Percentiles rank a stretch among this genome's conserved stretches.
Evolutionary conservation across 345 rosid species (phyloP).

Genomic region (Combretum micranthum): DNA sequence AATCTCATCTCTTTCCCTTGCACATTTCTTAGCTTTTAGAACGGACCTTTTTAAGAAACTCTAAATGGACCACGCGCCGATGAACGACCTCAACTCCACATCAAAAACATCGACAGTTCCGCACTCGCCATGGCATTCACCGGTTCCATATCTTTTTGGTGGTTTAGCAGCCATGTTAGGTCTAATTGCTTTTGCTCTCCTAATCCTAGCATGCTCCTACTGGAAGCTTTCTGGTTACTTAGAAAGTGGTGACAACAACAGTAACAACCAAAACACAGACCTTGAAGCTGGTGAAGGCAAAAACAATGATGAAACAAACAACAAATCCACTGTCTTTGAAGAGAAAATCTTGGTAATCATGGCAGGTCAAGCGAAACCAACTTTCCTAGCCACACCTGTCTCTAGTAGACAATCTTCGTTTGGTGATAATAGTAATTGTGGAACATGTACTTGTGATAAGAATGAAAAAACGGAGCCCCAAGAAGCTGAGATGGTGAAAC

Average conservation of each 20-base stretch:
- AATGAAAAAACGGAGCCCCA: conserved; percentile 20
- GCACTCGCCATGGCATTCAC: conserved; percentile 96
- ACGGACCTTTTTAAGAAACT: too few relatives aligned
- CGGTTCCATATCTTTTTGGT: conserved; percentile 89
- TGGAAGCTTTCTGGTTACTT: conserved; percentile 88
- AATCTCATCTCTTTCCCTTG: background rate
- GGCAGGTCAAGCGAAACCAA: conserved; percentile 86
- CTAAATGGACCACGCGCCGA: background rate
- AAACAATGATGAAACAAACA: conserved; percentile 17
- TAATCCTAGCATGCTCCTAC: conserved; percentile 90
- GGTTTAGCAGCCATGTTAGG: conserved; percentile 97
- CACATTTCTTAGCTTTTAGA: background rate
- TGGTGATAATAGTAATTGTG: conserved; percentile 28
- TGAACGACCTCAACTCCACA: conserved; percentile 21
- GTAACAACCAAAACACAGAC: conserved; percentile 37
- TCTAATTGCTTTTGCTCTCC: conserved; percentile 83
- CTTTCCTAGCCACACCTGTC: conserved; percentile 69
- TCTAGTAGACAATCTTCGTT: conserved; percentile 40
- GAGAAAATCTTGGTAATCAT: conserved; percentile 84
- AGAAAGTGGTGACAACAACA: conserved; percentile 27
- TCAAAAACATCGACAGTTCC: conserved; percentile 12
- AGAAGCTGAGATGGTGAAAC: conserved; percentile 15
- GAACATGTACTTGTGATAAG: conserved; percentile 22
- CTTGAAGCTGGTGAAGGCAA: conserved; percentile 56
- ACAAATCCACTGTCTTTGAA: conserved; percentile 26